Evolutionary conservation across 1,284 basidiomycete genomes (phyloP).

Genomic region (Amylostereum chailletii): DNA sequence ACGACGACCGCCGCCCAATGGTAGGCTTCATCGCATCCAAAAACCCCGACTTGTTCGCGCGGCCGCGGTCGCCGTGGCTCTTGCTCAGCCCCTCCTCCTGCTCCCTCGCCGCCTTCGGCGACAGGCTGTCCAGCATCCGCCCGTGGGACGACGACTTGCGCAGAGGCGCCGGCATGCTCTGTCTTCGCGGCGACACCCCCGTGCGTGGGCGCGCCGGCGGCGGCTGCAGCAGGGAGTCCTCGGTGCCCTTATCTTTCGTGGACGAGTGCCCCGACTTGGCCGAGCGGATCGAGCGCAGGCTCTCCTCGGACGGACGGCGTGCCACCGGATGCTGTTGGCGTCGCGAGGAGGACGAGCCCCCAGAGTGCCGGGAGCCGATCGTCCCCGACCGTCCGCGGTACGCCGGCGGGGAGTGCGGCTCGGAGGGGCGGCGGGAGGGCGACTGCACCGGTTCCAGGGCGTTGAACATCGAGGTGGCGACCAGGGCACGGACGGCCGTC

Average conservation of each 20-base stretch:
- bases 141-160: slow-evolving; percentile 26
- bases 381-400: no score
- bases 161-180: slow-evolving; percentile 35
- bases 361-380: no score
- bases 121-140: slow-evolving; percentile 19
- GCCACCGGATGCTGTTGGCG: slow-evolving; percentile 10
- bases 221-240: slow-evolving; percentile 5
- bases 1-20: slow-evolving; percentile 21
- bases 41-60: slow-evolving; percentile 14
- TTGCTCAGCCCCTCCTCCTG: slow-evolving; percentile 10
- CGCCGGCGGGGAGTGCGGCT: no score
- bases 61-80: slow-evolving; percentile 29
- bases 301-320: slow-evolving; percentile 28
- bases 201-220: slow-evolving; percentile 8
- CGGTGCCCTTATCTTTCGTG: slow-evolving; percentile 14
- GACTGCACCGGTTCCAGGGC: slow-evolving; percentile 3
- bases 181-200: slow-evolving; percentile 26
- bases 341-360: slow-evolving; percentile 8
- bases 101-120: slow-evolving; percentile 12
- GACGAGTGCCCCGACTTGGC: slow-evolving; percentile 27
- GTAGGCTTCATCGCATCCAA: slow-evolving; percentile 15
- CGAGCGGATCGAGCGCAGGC: slow-evolving; percentile 32
- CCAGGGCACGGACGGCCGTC: background rate
- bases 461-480: slow-evolving; percentile 1
- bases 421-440: no score